Base-by-base conservation (phyloP, 75 land plant species). In the Pinus tabuliformis region DNA sequence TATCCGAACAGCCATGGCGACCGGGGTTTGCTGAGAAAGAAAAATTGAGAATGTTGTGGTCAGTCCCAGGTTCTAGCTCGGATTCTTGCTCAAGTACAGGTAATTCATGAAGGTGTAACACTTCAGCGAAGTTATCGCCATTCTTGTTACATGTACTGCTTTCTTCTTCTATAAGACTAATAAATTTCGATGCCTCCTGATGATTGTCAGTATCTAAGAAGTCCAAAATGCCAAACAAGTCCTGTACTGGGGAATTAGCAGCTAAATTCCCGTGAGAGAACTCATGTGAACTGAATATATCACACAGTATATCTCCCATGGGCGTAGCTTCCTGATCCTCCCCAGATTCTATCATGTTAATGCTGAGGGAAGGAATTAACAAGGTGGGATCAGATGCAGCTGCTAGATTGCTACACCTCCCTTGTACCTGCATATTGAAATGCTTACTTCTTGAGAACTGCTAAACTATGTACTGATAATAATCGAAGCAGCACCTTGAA, bases 301-400 rank as follows among this genome's bases (percentile, higher is more conserved):
- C 74, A 15, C 74, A 24, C 11, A 73, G 18, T 28, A 73, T 56
- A 28, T 73, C 74, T 54, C 58, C 74, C 74, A 73, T 73, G 58
- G 58, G 13, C 16, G 58, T 56, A 28, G 58, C 18, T 56, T 54
- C 74, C 30, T 52, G 58, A 16, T 54, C 18, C 58, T 56, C 74
- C 1, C 20, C 33, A 5, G 62, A 21, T 20, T 60, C 62, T 22
- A 60, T 22, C 62, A 60, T 9, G 54, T 49, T 49, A 49, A 49
- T 49, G 54, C 54, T 49, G 54, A 49, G 54, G 11, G 54, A 49
- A 1, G 54, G 12, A 49, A 49, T 49, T 49, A 49, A 49, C 54
- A 49, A 49, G 54, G 2, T 49, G 2, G 54, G 54, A 49, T 49
- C 54, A 49, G 54, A 9, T 49, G 54, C 54, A 49, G 54, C 54